Base-by-base conservation (phyloP, 495 filamentous ascomycete genomes). In the Trichoderma asperelloides region DNA sequence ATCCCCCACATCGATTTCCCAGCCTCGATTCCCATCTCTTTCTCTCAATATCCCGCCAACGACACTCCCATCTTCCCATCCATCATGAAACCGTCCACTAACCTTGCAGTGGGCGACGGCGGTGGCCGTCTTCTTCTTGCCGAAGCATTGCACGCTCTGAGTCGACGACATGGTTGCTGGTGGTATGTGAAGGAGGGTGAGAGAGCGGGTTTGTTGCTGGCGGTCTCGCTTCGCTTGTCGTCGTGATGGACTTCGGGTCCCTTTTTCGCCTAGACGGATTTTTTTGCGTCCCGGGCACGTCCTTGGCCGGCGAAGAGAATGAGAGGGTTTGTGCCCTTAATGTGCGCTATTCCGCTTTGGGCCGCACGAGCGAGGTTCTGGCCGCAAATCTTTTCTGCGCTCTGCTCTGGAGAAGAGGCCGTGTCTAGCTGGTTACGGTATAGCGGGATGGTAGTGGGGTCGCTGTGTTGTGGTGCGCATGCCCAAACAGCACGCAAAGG, bases 101-200 rank as follows among this genome's bases (percentile, higher is more conserved):
- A 92, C 90, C 87, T 95, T 95, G 91, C 92, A 96, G 82, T 93
- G 91, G 79, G 92, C 92, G 78, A 96, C 92, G 75, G 89, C 89
- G 77, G 77, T 82, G 87, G 87, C 88, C 74, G 89, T 91, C 86
- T 91, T 91, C 86, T 92, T 91, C 84, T 92, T 93, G 86, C 91
- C 91, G 88, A 94, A 94, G 88, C 90, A 95, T 86, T 94, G 91
- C 72, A 95, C 91, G 82, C 87, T 91, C 83, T 91, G 91, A 68
- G 84, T 80, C 73, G 76, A 84, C 78, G 89, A 85, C 90, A 93
- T 95, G 82, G 72, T 89, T 75, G 72, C 69, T 70, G 68, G 43
- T 37, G 60, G 65, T 66, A 62, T 70, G 63, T 60, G 40, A 40
- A 21, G 55, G 45, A 33, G 33, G 30, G 16, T 30, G 33, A 37